Conservation (phyloP, 2,329 filamentous ascomycete species). For the Sporothrix brunneoviolacea region DNA sequence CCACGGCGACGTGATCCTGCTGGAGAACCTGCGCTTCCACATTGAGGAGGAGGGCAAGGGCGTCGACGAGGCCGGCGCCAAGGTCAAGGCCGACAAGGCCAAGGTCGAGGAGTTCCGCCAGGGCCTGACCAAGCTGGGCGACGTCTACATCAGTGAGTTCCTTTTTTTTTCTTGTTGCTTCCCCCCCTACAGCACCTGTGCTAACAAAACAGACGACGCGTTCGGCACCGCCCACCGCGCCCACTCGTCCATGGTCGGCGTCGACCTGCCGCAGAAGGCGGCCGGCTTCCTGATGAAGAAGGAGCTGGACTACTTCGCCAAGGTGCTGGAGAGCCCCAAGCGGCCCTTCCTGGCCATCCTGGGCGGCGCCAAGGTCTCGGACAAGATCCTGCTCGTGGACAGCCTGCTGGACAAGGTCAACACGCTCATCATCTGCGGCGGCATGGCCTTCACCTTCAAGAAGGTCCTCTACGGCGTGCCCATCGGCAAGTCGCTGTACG, state of each 20-base stretch:
- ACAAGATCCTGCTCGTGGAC: conserved; percentile 99
- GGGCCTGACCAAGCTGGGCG: conserved; percentile 86
- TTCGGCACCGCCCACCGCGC: conserved; percentile 98
- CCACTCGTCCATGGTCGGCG: conserved; percentile 98
- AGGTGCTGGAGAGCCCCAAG: conserved; percentile 88
- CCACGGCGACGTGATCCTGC: conserved; percentile 75
- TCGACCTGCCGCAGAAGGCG: conserved; percentile 92
- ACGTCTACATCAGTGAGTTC: conserved; percentile 79
- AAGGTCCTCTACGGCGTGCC: conserved; percentile 89
- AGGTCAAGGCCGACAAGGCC: conserved; percentile 93
- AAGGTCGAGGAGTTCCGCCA: conserved; percentile 92
- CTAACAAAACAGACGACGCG: conserved; percentile 67
- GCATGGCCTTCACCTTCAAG: conserved; percentile 99
- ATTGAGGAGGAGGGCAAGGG: conserved; percentile 94
- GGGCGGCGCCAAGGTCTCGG: conserved; percentile 94
- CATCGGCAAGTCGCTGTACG: conserved; percentile 88
- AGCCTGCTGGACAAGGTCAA: conserved; percentile 98
- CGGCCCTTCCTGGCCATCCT: conserved; percentile 98
- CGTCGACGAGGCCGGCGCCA: conserved; percentile 92
- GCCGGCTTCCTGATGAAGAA: conserved; percentile 99
- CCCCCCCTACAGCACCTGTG: conserved; percentile 18
- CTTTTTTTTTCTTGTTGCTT: neutral
- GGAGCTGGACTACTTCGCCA: conserved; percentile 98
- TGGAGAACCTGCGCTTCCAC: conserved; percentile 98
- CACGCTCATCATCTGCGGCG: conserved; percentile 92